Base-by-base conservation (phyloP, 2,329 filamentous ascomycete genomes). In the Alternaria sp. region DNA sequence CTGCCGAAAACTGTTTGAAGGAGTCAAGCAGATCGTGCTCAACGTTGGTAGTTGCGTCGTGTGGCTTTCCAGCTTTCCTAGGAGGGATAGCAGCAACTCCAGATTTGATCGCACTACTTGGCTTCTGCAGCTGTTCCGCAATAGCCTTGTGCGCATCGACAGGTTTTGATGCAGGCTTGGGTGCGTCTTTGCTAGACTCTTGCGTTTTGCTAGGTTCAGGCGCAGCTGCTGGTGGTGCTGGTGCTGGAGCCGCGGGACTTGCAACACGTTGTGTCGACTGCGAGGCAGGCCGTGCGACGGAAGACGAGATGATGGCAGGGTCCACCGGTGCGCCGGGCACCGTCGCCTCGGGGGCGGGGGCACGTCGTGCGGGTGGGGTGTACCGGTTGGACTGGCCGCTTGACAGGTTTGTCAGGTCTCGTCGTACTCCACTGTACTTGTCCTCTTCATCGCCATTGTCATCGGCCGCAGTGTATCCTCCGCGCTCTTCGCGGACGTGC, bases 341-440 rank as follows among this genome's bases (percentile, higher is more conserved):
- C 9, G 90, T 92, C 5, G 93, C 84, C 67, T 92, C 88, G 25
- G 86, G 89, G 30, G 91, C 88, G 17, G 93, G 92, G 9, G 94
- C 91, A 71, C 96, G 89, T 79, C 93, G 88, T 17, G 93, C 95
- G 5, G 96, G 96, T 32, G 96, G 95, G 0, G 91, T 97, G 79
- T 99, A 99, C 80, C 93, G 95, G 80, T 89, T 89, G 21, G 86
- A 80, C 57, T 85, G 84, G 10, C 86, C 85, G 61, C 85, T 86
- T 26, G 83, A 78, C 30, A 96, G 84, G n/a, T 91, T 86, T 6
- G 90, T 87, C 72, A 91, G 91, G 59, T 84, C 82, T 68, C 95
- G 90, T 66, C 90, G 90, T 59, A 99, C 96, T 77, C 95, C 95
- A 76, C 94, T 97, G 82, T 98, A 98, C 89, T 96, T 97, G 77